phyloP scores from a whole-genome alignment of 805 yeast genomes.

The Saturnispora diversa region DNA sequence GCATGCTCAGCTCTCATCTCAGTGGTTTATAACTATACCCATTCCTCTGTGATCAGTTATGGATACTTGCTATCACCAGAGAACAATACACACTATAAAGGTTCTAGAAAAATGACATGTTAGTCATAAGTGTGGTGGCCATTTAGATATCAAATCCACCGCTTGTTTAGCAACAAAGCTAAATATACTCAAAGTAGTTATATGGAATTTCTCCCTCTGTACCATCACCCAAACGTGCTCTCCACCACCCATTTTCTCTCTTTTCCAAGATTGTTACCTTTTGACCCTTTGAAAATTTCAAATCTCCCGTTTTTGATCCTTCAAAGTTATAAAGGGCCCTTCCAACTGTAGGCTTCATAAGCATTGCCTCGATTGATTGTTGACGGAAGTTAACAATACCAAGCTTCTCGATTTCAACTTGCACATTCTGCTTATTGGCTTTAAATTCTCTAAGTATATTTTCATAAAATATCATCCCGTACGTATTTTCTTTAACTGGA shows the following conservation, averaged over 20 bases:
- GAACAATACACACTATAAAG: too few species aligned
- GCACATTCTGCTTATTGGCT: not conserved
- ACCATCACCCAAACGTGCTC: conserved; percentile 33
- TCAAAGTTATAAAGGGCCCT: conserved; percentile 35
- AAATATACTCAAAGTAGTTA: conserved; percentile 28
- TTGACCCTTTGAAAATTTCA: conserved; percentile 38
- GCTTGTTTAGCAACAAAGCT: conserved; percentile 5
- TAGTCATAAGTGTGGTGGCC: too few species aligned
- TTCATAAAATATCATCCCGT: conserved; percentile 8
- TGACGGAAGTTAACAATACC: conserved; percentile 7
- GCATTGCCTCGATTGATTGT: not conserved
- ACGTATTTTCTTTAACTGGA: not conserved
- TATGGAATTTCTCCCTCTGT: conserved; percentile 38
- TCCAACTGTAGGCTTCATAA: conserved; percentile 25
- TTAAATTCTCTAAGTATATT: conserved; percentile 7
- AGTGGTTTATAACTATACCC: too few species aligned
- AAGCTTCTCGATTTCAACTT: conserved; percentile 2
- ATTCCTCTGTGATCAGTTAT: too few species aligned
- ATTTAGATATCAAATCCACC: too few species aligned
- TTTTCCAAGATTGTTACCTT: conserved; percentile 32
- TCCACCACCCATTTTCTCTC: conserved; percentile 42
- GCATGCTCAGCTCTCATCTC: not conserved
- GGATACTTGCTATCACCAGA: too few species aligned
- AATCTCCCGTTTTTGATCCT: conserved; percentile 34
- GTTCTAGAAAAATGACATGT: too few species aligned